Percentiles rank a stretch among this genome's conserved stretches.
Conservation (phyloP, 768 basidiomycete species). For the Infundibulicybe gibba region DNA sequence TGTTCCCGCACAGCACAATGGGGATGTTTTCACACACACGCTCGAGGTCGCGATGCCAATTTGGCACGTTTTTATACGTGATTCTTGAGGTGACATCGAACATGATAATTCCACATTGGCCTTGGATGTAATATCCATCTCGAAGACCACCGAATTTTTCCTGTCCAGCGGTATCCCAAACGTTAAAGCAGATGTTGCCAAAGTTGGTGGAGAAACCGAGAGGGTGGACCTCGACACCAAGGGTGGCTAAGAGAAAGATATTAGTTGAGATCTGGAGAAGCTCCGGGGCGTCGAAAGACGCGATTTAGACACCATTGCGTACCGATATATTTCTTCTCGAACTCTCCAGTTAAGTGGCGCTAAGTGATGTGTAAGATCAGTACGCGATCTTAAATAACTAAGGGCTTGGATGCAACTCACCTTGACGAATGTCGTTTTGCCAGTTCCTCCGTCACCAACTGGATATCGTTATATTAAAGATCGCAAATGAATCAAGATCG, state of each 20-base stretch:
- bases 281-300: slow-evolving; percentile 13
- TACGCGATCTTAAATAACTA: slow-evolving; percentile 40
- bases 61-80: slow-evolving; percentile 99
- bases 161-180: slow-evolving; percentile 99
- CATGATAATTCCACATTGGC: slow-evolving; percentile 99
- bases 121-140: slow-evolving; percentile 95
- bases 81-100: slow-evolving; percentile 99
- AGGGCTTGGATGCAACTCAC: slow-evolving; percentile 36
- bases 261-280: slow-evolving; percentile 10
- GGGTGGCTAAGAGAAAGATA: slow-evolving; percentile 65
- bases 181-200: slow-evolving; percentile 98
- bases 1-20: slow-evolving; percentile 99
- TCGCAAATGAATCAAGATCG: slow-evolving; percentile 16
- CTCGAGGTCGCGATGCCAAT: slow-evolving; percentile 99
- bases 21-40: slow-evolving; percentile 99
- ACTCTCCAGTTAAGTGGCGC: slow-evolving; percentile 99
- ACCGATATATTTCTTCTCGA: slow-evolving; percentile 99
- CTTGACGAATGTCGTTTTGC: slow-evolving; percentile 99
- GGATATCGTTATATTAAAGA: background rate
- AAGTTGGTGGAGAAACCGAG: slow-evolving; percentile 96
- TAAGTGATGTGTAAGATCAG: slow-evolving; percentile 50
- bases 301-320: slow-evolving; percentile 23
- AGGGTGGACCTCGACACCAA: slow-evolving; percentile 99
- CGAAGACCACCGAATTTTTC: slow-evolving; percentile 99
- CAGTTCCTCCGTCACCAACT: slow-evolving; percentile 97